Conservation (phyloP, 805 yeast species). For the Candida morakotiae region DNA sequence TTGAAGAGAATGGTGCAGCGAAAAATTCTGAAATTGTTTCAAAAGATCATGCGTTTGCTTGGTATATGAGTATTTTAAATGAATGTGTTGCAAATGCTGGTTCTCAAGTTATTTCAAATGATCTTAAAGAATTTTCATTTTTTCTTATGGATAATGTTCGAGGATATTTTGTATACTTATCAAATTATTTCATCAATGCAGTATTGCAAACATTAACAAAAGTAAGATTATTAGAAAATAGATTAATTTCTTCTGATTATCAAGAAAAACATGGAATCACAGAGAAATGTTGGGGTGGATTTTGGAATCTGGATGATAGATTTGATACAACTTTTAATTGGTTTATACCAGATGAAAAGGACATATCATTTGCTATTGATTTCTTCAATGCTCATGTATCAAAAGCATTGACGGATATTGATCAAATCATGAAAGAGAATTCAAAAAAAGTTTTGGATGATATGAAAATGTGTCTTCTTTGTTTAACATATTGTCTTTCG, state of each 20-base stretch:
- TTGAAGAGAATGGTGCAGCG: slow-evolving; percentile 80
- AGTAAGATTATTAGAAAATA: slow-evolving; percentile 53
- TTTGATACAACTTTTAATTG: slow-evolving; percentile 62
- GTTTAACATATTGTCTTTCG: slow-evolving; percentile 56
- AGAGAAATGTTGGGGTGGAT: slow-evolving; percentile 71
- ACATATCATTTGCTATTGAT: slow-evolving; percentile 57
- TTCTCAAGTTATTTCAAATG: slow-evolving; percentile 41
- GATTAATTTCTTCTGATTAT: slow-evolving; percentile 48
- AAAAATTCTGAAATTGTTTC: slow-evolving; percentile 59
- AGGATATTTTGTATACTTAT: slow-evolving; percentile 61
- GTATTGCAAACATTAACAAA: slow-evolving; percentile 60
- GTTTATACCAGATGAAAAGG: slow-evolving; percentile 63
- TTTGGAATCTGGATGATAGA: slow-evolving; percentile 53
- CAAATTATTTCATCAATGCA: slow-evolving; percentile 65
- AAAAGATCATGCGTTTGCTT: slow-evolving; percentile 71
- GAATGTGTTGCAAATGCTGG: slow-evolving; percentile 71
- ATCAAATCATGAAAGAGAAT: slow-evolving; percentile 15
- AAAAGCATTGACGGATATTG: slow-evolving; percentile 35
- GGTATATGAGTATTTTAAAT: slow-evolving; percentile 66
- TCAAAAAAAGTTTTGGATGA: slow-evolving; percentile 44
- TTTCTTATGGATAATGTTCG: slow-evolving; percentile 45
- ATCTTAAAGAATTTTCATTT: slow-evolving; percentile 44
- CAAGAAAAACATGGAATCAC: slow-evolving; percentile 31
- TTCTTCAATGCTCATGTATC: slow-evolving; percentile 49
- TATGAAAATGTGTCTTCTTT: slow-evolving; percentile 51